Evolutionary conservation across 371 early-diverging fungal genomes (phyloP).

Genomic region (Batrachochytrium dendrobatidis): DNA sequence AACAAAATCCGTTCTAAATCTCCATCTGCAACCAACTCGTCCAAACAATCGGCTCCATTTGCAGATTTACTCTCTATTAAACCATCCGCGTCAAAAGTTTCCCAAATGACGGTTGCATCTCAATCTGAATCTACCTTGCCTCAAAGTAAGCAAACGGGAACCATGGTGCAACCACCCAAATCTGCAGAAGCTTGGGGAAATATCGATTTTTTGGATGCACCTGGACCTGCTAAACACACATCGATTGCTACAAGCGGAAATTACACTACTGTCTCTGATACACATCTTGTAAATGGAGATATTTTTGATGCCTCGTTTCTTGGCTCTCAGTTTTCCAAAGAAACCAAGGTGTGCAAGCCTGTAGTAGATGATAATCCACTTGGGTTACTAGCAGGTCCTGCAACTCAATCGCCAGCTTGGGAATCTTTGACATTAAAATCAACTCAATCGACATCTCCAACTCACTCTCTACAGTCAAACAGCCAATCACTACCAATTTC

Average conservation of each 20-base stretch:
- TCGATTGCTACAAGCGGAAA: neutral
- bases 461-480: neutral
- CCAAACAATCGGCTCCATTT: too few species aligned
- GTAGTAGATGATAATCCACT: conserved; percentile 10
- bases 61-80: too few species aligned
- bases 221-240: neutral
- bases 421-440: neutral
- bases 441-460: conserved; percentile 9
- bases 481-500: neutral
- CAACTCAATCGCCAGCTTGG: conserved; percentile 2
- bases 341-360: neutral
- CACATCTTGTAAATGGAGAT: conserved; percentile 1
- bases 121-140: too few species aligned
- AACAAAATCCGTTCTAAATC: too few species aligned
- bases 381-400: conserved; percentile 11
- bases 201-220: neutral
- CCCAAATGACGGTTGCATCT: too few species aligned
- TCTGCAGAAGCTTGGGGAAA: conserved; percentile 11
- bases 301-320: conserved; percentile 17
- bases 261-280: conserved; percentile 14
- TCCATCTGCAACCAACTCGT: too few species aligned
- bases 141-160: too few species aligned
- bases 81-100: too few species aligned
- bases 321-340: conserved; percentile 3
- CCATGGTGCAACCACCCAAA: too few species aligned